A percentile compares a stretch with the other conserved stretches of the same genome.
These are phyloP conservation scores for Cryptococcus amylolentus DNA, from an alignment of 1,284 basidiomycete genomes.

Conservation along the genomic window DNA sequence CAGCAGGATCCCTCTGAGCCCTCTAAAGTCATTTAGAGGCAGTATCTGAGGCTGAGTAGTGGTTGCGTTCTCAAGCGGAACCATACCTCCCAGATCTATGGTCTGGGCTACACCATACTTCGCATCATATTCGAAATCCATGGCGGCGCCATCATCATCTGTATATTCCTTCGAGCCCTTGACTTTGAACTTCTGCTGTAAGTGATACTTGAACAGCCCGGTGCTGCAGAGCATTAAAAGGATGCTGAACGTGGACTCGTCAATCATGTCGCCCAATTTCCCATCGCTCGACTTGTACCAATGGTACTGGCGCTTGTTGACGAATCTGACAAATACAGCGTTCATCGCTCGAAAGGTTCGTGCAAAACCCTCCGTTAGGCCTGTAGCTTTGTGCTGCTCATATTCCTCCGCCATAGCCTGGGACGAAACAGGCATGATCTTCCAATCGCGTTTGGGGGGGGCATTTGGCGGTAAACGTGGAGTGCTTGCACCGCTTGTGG, in stretches of 20 bases:
- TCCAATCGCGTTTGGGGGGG: background rate
- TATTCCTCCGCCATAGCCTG: background rate
- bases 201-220: background rate
- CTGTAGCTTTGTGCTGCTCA: background rate
- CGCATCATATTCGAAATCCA: background rate
- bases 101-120: slow-evolving; percentile 4
- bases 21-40: background rate
- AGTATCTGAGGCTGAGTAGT: background rate
- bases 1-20: slow-evolving; percentile 6
- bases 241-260: slow-evolving; percentile 3
- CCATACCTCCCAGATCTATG: slow-evolving; percentile 13
- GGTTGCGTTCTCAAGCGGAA: slow-evolving; percentile 1
- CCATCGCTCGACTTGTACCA: slow-evolving; percentile 3
- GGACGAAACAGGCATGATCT: slow-evolving; percentile 1
- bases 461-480: background rate
- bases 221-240: slow-evolving; percentile 2
- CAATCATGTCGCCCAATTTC: background rate
- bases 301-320: slow-evolving; percentile 11
- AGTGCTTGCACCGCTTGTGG: background rate
- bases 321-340: slow-evolving; percentile 4
- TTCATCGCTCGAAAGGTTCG: background rate
- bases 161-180: background rate
- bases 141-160: background rate
- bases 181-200: background rate
- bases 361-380: background rate